Evolutionary conservation across 768 basidiomycete species (phyloP), one percentile per base, ranked within the genome.

Genomic region (Collybiopsis confluens): DNA sequence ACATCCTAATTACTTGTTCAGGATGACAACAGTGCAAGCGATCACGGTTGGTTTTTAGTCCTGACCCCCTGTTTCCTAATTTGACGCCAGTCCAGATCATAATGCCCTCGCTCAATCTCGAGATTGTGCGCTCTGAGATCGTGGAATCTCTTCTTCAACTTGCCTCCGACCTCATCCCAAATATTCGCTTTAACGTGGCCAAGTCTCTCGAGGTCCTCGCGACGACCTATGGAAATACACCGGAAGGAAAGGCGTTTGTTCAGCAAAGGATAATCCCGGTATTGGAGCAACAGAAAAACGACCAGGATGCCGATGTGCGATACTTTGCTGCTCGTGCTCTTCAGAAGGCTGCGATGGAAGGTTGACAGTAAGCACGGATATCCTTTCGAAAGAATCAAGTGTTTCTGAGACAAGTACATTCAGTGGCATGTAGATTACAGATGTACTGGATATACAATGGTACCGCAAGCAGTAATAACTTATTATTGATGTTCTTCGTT

Each of bases 11-110:
- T 98, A 98, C 69, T 79, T 98, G 24, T 97, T 90, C 73, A 79
- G 97, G 64, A 97, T 99, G 94, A 99, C 97, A 2, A 98, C 97
- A 15, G 92, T 98, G 41, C 94, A 98, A 69, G 96, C 96, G 28
- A 95, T 99, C 64, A 95, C 92, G 63, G 96, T 98, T 67, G 57
- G 86, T 11, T 70, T 45, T 47, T 51, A 2, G 30, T 27, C 58
- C 56, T 57, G n/a, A 58, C 44, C 36, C 45, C 24, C 26, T 57
- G 20, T 43, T 33, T 57, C 21, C 57, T 50, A 40, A 33, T 30
- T 42, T n/a, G n/a, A n/a, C n/a, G n/a, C n/a, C 45, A 51, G 45
- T 36, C n/a, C 55, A 98, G 96, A 95, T 92, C n/a, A 96, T 99
- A 63, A 85, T 92, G 6, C 92, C 97, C 1, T 90, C 92, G 13